phyloP scores from a whole-genome alignment of 306 rosid species.

The Prunus padus region DNA sequence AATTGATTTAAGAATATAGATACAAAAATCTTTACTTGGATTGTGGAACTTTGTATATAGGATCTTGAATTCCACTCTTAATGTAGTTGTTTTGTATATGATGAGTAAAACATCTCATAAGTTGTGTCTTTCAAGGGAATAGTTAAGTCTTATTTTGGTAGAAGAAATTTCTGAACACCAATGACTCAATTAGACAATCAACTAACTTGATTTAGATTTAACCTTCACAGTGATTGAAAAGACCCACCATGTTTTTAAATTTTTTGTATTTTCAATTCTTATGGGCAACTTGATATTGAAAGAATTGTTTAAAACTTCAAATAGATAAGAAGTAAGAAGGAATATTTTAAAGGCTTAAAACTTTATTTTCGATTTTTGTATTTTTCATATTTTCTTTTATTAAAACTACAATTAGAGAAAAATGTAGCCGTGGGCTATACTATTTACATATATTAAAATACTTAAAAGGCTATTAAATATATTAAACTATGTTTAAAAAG shows the following conservation, averaged over 20 bases:
- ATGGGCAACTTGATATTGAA: neutral
- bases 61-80: neutral
- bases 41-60: neutral
- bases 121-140: neutral
- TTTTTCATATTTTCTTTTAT: too few species aligned
- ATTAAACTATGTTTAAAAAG: too few species aligned
- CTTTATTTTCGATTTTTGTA: too few species aligned
- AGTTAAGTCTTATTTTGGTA: neutral
- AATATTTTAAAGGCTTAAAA: too few species aligned
- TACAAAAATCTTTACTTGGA: neutral
- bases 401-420: too few species aligned
- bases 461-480: too few species aligned
- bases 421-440: too few species aligned
- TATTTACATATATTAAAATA: too few species aligned
- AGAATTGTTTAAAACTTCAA: neutral
- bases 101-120: neutral
- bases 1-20: neutral
- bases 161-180: neutral
- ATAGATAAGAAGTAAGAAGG: too few species aligned
- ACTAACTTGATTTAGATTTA: neutral
- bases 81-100: neutral
- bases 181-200: constrained; percentile 1
- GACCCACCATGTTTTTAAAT: neutral
- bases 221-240: neutral
- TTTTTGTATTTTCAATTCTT: neutral